A percentile compares a stretch with the other conserved stretches of the same genome.
Conservation (phyloP, 305 asterid species). For the Caryopteris hybrid region DNA sequence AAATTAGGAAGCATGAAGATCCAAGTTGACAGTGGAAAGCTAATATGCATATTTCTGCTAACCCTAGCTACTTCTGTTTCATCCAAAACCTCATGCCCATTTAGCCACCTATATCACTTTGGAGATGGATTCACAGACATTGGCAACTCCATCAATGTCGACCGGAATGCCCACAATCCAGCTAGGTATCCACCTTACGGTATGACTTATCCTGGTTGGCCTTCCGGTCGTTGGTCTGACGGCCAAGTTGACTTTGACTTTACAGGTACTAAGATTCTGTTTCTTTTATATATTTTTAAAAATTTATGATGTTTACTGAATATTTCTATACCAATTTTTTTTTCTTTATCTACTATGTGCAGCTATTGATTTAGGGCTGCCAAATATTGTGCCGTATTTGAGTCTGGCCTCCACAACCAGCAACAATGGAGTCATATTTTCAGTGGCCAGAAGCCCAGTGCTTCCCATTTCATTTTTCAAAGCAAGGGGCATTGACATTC, state of each 20-base stretch:
- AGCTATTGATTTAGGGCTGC: background rate
- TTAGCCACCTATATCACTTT: background rate
- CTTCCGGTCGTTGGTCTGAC: slow-evolving; percentile 9
- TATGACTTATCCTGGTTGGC: background rate
- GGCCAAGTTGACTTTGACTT: background rate
- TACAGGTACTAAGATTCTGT: background rate
- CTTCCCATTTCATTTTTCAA: background rate
- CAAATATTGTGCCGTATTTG: background rate
- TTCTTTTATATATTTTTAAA: too few relatives aligned
- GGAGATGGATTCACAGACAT: slow-evolving; percentile 14
- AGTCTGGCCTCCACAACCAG: background rate
- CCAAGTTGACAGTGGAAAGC: background rate
- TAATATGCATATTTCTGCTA: background rate
- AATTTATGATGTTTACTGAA: too few relatives aligned
- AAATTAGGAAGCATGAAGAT: background rate
- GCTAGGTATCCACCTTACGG: slow-evolving; percentile 5
- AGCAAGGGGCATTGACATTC: background rate
- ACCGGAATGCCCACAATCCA: background rate
- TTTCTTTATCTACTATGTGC: too few relatives aligned
- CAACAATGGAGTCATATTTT: background rate
- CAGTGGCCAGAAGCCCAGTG: background rate
- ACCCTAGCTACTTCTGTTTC: background rate
- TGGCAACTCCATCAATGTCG: background rate
- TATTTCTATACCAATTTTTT: too few relatives aligned
- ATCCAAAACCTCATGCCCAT: background rate